Evolutionary conservation across 2,329 filamentous ascomycete genomes (phyloP), one percentile per base, ranked within the genome.

Genomic region (Penicillium sp.): DNA sequence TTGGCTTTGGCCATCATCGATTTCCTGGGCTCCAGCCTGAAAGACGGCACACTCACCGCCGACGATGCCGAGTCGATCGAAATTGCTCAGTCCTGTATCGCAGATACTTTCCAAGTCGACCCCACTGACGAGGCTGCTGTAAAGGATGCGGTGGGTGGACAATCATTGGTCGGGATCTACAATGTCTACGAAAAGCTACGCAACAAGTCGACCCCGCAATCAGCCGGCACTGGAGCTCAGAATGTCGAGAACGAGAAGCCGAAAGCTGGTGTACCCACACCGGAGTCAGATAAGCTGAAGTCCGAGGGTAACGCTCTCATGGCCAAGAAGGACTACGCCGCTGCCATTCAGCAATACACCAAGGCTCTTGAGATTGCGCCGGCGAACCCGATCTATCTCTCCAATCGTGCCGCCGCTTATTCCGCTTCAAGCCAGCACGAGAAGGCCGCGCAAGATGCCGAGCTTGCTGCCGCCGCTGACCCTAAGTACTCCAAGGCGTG

Each of bases 1-100:
- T 88, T 99, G 61, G 94, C 94, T 74, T 90, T 99, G 72, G 91
- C 94, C 67, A 93, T 99, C 75, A 91, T 96, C 80, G 91, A 97
- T 78, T 99, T 96, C 80, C 88, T 99, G 58, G 84, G 84, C 66
- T 86, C 84, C 56, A 96, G 91, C 42, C 79, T 91, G 65, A 88
- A 85, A 59, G 94, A 99, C 73, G 94, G 94, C 68, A 96, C 91
- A 41, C 84, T 99, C 55, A 83, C 87, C 50, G 79, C 88, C 66
- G 94, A 97, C 67, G 93, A 99, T 74, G 85, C 87, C 64, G 94
- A 99, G 70, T 93, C 88, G 60, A 89, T 99, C 73, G 94, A 99
- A 71, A 88, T 99, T 48, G 94, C 94, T 62, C 83, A 89, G 71
- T 92, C 92, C 78, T 97, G 93, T 78, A 97, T 99, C 74, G 84